phyloP scores from a whole-genome alignment of 805 yeast genomes.

The Candida chilensis region DNA sequence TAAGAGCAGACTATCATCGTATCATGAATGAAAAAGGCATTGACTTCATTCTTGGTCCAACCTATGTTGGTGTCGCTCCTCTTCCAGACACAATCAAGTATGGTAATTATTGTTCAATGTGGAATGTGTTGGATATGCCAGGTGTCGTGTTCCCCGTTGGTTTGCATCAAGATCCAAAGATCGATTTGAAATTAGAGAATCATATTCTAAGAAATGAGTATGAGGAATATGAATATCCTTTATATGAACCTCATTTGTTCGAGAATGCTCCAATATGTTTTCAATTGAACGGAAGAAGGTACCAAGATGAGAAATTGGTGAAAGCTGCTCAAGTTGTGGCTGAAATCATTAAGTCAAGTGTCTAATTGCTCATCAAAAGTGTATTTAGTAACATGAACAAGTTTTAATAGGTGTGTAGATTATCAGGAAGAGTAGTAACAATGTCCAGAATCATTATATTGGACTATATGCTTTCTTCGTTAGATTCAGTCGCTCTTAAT shows the following conservation, averaged over 20 bases:
- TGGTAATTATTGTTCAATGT: conserved; percentile 76
- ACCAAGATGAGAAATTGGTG: conserved; percentile 47
- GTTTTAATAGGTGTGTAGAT: no score
- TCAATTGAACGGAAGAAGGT: conserved; percentile 46
- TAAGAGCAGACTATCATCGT: conserved; percentile 48
- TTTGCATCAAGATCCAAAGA: conserved; percentile 41
- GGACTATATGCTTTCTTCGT: no score
- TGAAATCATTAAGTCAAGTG: conserved; percentile 24
- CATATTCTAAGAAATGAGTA: conserved; percentile 32
- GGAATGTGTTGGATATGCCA: conserved; percentile 67
- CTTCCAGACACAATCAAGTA: conserved; percentile 45
- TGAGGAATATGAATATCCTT: conserved; percentile 38
- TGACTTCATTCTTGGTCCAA: conserved; percentile 62
- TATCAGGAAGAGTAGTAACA: no score
- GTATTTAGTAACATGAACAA: no score
- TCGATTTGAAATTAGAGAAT: conserved; percentile 36
- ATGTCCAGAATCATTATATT: no score
- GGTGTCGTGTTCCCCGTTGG: conserved; percentile 58
- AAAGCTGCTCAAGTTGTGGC: conserved; percentile 32
- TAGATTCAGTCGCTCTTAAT: no score
- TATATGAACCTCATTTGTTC: conserved; percentile 37
- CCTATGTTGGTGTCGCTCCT: conserved; percentile 67
- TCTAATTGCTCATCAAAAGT: no score
- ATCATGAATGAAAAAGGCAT: conserved; percentile 44
- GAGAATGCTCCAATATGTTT: conserved; percentile 46